Percentiles rank a stretch among this genome's conserved stretches.
Conservation (phyloP, 2,329 filamentous ascomycete species). For the Helotiales sp. region DNA sequence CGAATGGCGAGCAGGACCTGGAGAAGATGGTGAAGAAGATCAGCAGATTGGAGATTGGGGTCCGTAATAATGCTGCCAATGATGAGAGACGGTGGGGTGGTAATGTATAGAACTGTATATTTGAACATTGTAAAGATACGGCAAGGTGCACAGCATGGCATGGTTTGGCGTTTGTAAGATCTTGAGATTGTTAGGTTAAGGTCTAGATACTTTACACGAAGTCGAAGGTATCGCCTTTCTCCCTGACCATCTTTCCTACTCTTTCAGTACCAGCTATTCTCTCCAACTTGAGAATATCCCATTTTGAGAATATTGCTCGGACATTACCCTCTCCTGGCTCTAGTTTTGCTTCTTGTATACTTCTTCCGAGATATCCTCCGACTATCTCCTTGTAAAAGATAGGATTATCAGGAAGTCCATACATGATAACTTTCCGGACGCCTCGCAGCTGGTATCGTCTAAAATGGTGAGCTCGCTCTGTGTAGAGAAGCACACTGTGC, state of each 20-base stretch:
- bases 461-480: constrained; percentile 96
- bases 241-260: constrained; percentile 79
- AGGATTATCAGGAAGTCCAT: constrained; percentile 86
- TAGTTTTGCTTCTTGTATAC: constrained; percentile 54
- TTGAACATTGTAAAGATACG: constrained; percentile 7
- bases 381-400: constrained; percentile 77
- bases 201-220: constrained; percentile 63
- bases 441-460: constrained; percentile 81
- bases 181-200: constrained; percentile 27
- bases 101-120: constrained; percentile 10
- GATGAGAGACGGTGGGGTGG: constrained; percentile 22
- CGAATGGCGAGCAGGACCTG: constrained; percentile 65
- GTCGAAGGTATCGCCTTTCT: constrained; percentile 89
- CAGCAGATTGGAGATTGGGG: constrained; percentile 36
- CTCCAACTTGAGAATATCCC: constrained; percentile 87
- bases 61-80: constrained; percentile 31
- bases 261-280: constrained; percentile 80
- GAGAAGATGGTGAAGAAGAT: constrained; percentile 60
- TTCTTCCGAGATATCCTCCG: constrained; percentile 63
- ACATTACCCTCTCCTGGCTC: constrained; percentile 61
- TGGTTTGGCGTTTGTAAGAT: constrained; percentile 16
- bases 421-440: constrained; percentile 83
- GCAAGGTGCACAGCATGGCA: constrained; percentile 14
- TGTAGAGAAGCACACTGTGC: constrained; percentile 84
- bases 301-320: constrained; percentile 75